Base-by-base conservation (phyloP, 495 filamentous ascomycete genomes). In the Margaritispora aquatica region DNA sequence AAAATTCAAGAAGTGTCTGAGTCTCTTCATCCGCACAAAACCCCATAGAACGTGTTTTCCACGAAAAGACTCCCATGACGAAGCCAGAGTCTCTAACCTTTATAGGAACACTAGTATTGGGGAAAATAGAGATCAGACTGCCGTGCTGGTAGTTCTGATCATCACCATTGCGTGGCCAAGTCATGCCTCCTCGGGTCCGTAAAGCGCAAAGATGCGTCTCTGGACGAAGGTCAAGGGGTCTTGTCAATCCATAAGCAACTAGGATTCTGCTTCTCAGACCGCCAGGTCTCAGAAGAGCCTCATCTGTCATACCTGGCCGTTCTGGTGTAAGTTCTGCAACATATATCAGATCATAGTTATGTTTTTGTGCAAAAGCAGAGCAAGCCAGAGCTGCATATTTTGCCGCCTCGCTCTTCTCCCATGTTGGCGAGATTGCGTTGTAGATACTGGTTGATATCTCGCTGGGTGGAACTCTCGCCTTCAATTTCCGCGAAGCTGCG, bases 341-440 rank as follows among this genome's bases (percentile, higher is more conserved):
- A 22, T 63, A 63, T 11, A 58, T 24, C 13, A 58, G 48, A 21
- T 63, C 60, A 36, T 54, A 58, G 22, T 36, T 49, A 11, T 58
- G 21, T 1, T 11, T 34, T 49, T 54, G 29, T 8, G 60, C 60
- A 8, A 21, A 50, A n/a, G 2, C 10, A 11, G 51, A 19, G 22
- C 38, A 50, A 50, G 44, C 10, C 3, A 55, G 23, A 15, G 51
- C 53, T n/a, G 58, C 58, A 10, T 61, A 7, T 23, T 29, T 50
- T 24, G 19, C 26, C 21, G 52, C 27, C 9, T 60, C 41, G 13
- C 17, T 22, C 13, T 29, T 22, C 11, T 55, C 31, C 38, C 38
- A 44, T n/a, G 15, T 15, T 10, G 38, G 53, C 20, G 50, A 52
- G 50, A 52, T 27, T 29, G 4, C 15, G 19, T 8, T 17, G 38